Conservation (phyloP, 2,329 filamentous ascomycete species). For the Clonostachys sp. region DNA sequence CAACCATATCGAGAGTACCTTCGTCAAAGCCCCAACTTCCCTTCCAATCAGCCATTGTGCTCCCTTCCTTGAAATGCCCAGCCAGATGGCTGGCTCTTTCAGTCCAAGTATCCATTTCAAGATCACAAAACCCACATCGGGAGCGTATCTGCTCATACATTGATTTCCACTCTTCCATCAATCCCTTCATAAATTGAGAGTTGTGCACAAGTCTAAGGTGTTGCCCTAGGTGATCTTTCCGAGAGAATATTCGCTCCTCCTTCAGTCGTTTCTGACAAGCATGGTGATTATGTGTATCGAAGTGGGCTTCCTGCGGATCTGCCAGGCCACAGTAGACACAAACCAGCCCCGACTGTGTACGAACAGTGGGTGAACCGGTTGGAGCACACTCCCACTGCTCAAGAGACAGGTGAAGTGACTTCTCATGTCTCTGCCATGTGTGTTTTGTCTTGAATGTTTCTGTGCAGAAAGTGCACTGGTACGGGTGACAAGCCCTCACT, state of each 20-base stretch:
- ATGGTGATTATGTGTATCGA: constrained; percentile 13
- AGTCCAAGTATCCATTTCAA: constrained; percentile 13
- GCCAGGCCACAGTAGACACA: constrained; percentile 15
- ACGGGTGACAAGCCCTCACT: neutral
- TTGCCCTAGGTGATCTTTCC: constrained; percentile 24
- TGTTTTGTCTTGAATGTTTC: constrained; percentile 4
- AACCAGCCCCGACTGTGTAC: constrained; percentile 9
- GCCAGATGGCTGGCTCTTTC: constrained; percentile 18
- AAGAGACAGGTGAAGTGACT: constrained; percentile 38
- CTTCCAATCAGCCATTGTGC: constrained; percentile 19
- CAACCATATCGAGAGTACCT: constrained; percentile 24
- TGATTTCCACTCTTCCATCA: constrained; percentile 23
- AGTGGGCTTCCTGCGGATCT: constrained; percentile 11
- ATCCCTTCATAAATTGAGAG: constrained; percentile 19
- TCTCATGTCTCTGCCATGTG: constrained; percentile 34
- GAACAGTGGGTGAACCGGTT: constrained; percentile 8
- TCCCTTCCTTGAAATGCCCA: constrained; percentile 15
- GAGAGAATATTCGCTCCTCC: constrained; percentile 28
- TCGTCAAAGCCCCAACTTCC: constrained; percentile 16
- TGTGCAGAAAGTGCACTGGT: constrained; percentile 4
- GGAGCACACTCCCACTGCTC: constrained; percentile 41
- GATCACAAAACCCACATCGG: constrained; percentile 20
- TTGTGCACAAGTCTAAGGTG: constrained; percentile 19
- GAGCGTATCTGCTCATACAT: constrained; percentile 12
- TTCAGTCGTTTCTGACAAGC: constrained; percentile 9